Evolutionary conservation across 2,329 filamentous ascomycete genomes (phyloP).

Genomic region (Hortaea werneckii): DNA sequence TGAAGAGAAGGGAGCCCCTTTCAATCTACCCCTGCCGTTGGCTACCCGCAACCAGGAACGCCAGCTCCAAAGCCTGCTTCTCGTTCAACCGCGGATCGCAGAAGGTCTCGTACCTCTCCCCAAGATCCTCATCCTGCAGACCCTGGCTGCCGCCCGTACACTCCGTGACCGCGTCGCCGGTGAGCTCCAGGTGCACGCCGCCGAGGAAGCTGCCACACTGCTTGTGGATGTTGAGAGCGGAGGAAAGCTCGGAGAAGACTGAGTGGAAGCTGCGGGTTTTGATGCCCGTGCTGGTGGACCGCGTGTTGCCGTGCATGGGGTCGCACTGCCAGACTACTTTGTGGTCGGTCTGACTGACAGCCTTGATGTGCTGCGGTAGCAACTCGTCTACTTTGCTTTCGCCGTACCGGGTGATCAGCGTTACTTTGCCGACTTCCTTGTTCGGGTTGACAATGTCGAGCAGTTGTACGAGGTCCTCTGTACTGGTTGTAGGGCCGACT

Average conservation of each 20-base stretch:
- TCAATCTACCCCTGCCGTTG: conserved; percentile 6
- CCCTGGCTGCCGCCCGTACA: conserved; percentile 85
- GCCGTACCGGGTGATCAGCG: conserved; percentile 91
- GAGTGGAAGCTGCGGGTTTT: conserved; percentile 89
- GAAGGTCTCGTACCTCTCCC: conserved; percentile 87
- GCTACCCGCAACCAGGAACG: conserved; percentile 75
- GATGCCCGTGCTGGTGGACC: conserved; percentile 60
- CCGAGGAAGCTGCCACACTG: conserved; percentile 77
- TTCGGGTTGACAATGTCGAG: conserved; percentile 77
- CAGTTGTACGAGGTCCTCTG: conserved; percentile 64
- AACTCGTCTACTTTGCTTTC: conserved; percentile 63
- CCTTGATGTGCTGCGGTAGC: conserved; percentile 76
- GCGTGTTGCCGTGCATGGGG: conserved; percentile 85
- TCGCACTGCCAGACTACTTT: conserved; percentile 94
- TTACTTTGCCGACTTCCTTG: conserved; percentile 82
- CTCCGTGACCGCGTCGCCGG: conserved; percentile 91
- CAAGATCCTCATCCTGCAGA: conserved; percentile 76
- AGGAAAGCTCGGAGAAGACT: conserved; percentile 77
- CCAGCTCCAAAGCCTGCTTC: conserved; percentile 91
- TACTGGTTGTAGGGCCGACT: conserved; percentile 76
- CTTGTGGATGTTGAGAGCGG: conserved; percentile 76
- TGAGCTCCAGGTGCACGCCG: conserved; percentile 89
- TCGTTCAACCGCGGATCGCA: conserved; percentile 94
- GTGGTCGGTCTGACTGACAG: conserved; percentile 69
- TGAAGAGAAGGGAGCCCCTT: too few relatives aligned